A percentile compares a stretch with the other conserved stretches of the same genome.
phyloP scores from a whole-genome alignment of 768 basidiomycete species.

The Hygrocybe coccinea region DNA sequence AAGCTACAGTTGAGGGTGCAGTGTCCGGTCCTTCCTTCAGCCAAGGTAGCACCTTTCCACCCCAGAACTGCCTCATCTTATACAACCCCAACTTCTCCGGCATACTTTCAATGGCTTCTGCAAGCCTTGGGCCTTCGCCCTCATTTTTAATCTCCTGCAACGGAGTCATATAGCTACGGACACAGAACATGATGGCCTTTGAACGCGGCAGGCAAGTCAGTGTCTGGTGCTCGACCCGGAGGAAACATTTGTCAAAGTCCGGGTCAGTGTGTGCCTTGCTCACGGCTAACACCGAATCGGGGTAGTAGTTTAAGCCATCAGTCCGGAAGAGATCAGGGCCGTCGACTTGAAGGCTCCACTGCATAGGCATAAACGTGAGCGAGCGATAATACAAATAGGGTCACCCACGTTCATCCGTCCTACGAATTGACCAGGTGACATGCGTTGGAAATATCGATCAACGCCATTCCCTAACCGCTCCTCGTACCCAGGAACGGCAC shows the following conservation, averaged over 20 bases:
- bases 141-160: not conserved
- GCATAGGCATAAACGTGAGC: not conserved
- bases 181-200: no score
- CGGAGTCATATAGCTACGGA: not conserved
- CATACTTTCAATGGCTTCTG: not conserved
- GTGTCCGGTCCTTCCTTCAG: not conserved
- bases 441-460: not conserved
- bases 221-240: not conserved
- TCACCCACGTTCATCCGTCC: no score
- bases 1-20: no score
- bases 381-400: no score
- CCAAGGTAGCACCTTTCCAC: not conserved
- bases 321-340: not conserved
- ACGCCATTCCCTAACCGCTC: not conserved
- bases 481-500: not conserved
- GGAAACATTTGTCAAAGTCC: not conserved
- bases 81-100: not conserved
- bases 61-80: not conserved
- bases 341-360: not conserved
- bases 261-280: not conserved
- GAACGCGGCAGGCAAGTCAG: not conserved
- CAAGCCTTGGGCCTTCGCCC: not conserved
- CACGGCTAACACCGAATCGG: not conserved
- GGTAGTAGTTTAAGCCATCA: not conserved
- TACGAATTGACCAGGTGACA: not conserved